phyloP scores from a whole-genome alignment of 208 protist genomes.

The Crithidia bombi region DNA sequence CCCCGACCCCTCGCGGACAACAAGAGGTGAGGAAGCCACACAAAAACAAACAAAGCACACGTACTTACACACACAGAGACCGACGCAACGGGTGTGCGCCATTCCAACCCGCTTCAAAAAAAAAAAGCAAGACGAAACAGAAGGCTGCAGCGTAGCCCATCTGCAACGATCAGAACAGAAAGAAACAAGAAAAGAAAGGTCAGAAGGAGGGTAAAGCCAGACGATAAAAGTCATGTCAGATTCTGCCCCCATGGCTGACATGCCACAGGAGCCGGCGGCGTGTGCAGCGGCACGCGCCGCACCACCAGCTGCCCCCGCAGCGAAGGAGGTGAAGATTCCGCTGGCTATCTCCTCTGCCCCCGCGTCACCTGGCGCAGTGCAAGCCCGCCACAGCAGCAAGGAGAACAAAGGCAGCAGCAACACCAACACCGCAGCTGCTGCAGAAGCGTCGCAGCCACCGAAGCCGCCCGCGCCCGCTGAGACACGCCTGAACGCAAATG shows the following conservation, averaged over 20 bases:
- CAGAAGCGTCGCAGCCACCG: conserved; percentile 1
- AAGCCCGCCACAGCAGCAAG: not conserved
- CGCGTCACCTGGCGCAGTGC: not conserved
- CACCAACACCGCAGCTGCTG: conserved; percentile 11
- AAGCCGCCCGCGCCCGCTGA: conserved; percentile 20
- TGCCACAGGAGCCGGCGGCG: not conserved
- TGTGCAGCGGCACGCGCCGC: not conserved
- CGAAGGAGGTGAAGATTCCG: conserved; percentile 8
- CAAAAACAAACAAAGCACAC: too few relatives aligned
- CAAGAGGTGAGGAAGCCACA: too few relatives aligned
- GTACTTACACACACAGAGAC: too few relatives aligned
- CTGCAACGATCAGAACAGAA: not conserved
- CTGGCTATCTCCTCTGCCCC: conserved; percentile 6
- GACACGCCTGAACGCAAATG: conserved; percentile 62
- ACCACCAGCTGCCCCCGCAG: not conserved
- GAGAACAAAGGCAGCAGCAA: not conserved
- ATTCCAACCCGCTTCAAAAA: too few relatives aligned
- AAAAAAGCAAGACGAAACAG: too few relatives aligned
- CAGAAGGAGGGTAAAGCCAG: not conserved
- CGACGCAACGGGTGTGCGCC: too few relatives aligned
- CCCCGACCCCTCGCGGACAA: too few relatives aligned
- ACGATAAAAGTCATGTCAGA: not conserved
- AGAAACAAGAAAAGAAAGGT: not conserved
- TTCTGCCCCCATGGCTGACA: not conserved
- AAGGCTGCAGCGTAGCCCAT: too few relatives aligned